phyloP scores from a whole-genome alignment of 495 filamentous ascomycete genomes.

The Extremus antarcticus region DNA sequence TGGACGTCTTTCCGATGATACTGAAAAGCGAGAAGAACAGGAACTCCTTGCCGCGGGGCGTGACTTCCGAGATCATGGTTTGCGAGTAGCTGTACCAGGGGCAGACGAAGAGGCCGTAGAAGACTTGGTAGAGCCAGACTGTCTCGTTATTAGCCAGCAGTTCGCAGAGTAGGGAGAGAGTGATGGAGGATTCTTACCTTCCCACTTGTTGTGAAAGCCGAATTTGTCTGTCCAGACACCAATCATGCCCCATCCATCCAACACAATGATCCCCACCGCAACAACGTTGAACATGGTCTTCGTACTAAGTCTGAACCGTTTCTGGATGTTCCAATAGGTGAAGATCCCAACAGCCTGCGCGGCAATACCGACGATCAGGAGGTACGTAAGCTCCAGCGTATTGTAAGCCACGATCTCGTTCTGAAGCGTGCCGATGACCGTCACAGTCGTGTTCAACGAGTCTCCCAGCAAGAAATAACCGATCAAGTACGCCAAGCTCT shows the following conservation, averaged over 20 bases:
- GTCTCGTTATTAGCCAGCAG: constrained; percentile 27
- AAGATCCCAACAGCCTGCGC: constrained; percentile 54
- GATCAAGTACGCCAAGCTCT: constrained; percentile 52
- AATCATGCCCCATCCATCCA: constrained; percentile 57
- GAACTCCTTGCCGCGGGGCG: constrained; percentile 53
- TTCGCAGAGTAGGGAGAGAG: not conserved
- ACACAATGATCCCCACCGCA: constrained; percentile 44
- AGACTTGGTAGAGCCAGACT: constrained; percentile 43
- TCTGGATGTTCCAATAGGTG: constrained; percentile 48
- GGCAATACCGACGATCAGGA: constrained; percentile 52
- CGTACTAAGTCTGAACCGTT: constrained; percentile 40
- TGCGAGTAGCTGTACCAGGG: constrained; percentile 60
- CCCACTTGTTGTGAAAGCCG: constrained; percentile 53
- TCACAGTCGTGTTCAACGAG: constrained; percentile 56
- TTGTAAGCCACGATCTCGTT: constrained; percentile 52
- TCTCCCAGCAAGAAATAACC: constrained; percentile 58
- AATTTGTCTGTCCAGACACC: constrained; percentile 53
- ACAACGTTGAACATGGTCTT: constrained; percentile 56
- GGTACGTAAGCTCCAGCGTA: constrained; percentile 48
- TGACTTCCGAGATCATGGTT: constrained; percentile 59
- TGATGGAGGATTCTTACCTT: constrained; percentile 32
- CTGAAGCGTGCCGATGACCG: constrained; percentile 52
- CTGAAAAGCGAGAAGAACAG: constrained; percentile 57
- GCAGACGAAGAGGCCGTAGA: constrained; percentile 55
- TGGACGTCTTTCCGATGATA: constrained; percentile 54